Base-by-base conservation (phyloP, 225 moss, liverwort and hornwort species). In the Climacium dendroides region DNA sequence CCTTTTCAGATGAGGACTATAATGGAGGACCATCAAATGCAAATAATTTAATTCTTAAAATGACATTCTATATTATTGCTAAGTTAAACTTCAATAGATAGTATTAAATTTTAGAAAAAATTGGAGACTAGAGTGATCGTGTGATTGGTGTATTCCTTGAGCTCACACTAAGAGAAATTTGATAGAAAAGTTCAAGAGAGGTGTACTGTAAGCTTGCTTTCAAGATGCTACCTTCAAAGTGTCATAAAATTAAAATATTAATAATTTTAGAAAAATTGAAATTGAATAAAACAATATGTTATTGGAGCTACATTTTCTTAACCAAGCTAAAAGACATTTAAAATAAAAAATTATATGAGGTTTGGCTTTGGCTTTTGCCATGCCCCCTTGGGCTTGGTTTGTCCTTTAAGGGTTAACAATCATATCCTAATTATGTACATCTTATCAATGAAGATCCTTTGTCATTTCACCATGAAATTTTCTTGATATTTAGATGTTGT, bases 221-320 rank as follows among this genome's bases (percentile, higher is more conserved):
- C 11, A 47, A 18, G 19, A 48, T 19, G 47, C 29, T 45, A 73
- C 11, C 18, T 47, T 47, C 18, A 30, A 30, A 73, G 19, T 17
- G 0, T 11, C 6, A 73, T 19, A 18, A 73, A 18, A 45, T 10
- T 28, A 45, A 0, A 45, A 5, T 45, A 28, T 45, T 6, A 28
- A 9, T 0, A 23, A 12, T 7, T 37, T 37, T 28, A 4, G 5
- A 28, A 72, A 16, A 72, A 1, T 5, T 16, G 0, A 17, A 45
- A 47, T 0, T 47, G 0, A 47, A 47, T 10, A 47, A 29, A 45
- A 10, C 0, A 72, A 2, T 6, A 47, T 29, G 1, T 45, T 10
- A 28, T 28, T 0, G 6, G 2, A 72, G 18, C 24, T 43, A 26
- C 3, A 45, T 72, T 72, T 29, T 9, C 3, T 45, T 17, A 72